These are phyloP conservation scores for Triticum dicoccoides DNA, from an alignment of 176 grass and related monocot species.

Conservation along the genomic window DNA sequence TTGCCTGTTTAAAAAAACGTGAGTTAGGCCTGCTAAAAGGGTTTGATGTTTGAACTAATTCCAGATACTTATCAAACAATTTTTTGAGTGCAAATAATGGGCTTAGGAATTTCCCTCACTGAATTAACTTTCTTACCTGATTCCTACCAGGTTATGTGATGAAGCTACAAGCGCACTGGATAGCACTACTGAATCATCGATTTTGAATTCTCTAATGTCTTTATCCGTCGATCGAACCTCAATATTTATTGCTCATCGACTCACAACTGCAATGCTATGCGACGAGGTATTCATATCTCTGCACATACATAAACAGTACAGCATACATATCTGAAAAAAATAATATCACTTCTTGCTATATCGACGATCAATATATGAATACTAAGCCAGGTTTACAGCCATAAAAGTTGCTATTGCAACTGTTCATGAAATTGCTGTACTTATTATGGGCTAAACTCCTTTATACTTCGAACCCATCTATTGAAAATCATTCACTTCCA, in stretches of 20 bases:
- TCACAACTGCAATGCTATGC: conserved; percentile 97
- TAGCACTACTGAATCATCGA: conserved; percentile 93
- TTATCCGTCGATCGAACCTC: conserved; percentile 70
- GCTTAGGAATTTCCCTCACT: not conserved
- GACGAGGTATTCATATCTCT: conserved; percentile 53
- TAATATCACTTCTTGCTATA: not conserved
- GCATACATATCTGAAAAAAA: not conserved
- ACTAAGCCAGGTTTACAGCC: too few species aligned
- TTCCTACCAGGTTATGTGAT: conserved; percentile 68
- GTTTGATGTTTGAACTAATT: not conserved
- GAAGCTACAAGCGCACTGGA: conserved; percentile 99
- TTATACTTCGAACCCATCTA: not conserved
- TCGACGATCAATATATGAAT: too few species aligned
- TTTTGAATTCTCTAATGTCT: conserved; percentile 80
- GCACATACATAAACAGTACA: not conserved
- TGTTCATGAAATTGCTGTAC: conserved; percentile 15
- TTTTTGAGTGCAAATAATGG: conserved; percentile 26
- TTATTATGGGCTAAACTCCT: not conserved
- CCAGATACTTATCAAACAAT: not conserved
- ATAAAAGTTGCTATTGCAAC: too few species aligned
- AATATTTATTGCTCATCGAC: conserved; percentile 89
- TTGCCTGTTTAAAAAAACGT: not conserved
- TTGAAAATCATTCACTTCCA: not conserved
- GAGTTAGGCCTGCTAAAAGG: not conserved
- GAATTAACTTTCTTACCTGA: conserved; percentile 9